Evolutionary conservation across 495 filamentous ascomycete genomes (phyloP), one percentile per base, ranked within the genome.

Genomic region (Tetracladium setigerum): DNA sequence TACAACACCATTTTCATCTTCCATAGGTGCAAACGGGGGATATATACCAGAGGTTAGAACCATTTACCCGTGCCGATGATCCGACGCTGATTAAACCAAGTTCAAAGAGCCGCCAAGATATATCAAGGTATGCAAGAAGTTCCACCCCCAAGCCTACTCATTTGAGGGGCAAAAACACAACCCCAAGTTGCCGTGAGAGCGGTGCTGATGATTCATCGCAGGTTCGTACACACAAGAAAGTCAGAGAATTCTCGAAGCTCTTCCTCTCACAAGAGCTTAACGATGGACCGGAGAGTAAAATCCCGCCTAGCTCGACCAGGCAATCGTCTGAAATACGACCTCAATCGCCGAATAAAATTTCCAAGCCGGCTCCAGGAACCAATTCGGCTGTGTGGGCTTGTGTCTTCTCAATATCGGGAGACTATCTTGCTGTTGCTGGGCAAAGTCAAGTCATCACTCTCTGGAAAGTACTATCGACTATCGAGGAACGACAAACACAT

Each of bases 371-470:
- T 14, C 15, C 53, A 18, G 59, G 62, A 24, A 60, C 62, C 14
- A 66, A 69, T 33, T 71, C 79, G 14, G 88, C 92, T 4, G 78
- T 95, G 27, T 99, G 92, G 92, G 83, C 92, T 4, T 77, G 87
- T 53, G 85, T 87, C 50, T 96, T 96, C 54, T 96, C 89, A 52
- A 88, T 85, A 39, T 92, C 97, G 69, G 92, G 92, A 11, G 87
- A 76, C 59, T 95, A 90, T 62, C 70, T 99, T 9, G 92, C 92
- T 11, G 86, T 88, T 15, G 94, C 81, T 11, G 92, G 92, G 2
- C 84, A 88, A 53, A 94, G 97, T 60, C 77, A 77, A 41, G 74
- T 91, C 24, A 84, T 99, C 5, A 74, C 94, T 34, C 78, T 97
- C 31, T 99, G 91, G 91, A 79, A 81, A 0, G 92, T 97, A 6